Conservation (phyloP, 257 asterid genomes). For the Capsicum pubescens region DNA sequence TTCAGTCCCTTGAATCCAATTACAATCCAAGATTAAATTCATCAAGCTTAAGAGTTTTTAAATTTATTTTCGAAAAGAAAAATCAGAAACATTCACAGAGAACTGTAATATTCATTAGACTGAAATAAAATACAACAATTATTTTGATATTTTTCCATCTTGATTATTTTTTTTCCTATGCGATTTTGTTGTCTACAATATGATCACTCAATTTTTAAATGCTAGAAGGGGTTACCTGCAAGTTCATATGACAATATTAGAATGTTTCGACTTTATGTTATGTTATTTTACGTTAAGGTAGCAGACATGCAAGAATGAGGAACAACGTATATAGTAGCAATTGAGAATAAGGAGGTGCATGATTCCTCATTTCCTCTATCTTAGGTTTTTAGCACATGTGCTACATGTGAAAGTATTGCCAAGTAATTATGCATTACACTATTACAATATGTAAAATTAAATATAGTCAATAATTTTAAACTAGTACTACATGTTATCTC, state of each 20-base stretch:
- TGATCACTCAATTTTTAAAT: too few relatives aligned
- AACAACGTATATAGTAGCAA: not conserved
- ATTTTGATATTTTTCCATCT: too few relatives aligned
- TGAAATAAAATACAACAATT: too few relatives aligned
- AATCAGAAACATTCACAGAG: too few relatives aligned
- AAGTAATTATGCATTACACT: not conserved
- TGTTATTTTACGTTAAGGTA: not conserved
- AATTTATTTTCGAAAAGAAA: too few relatives aligned
- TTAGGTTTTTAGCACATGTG: conserved; percentile 12
- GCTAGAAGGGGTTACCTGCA: too few relatives aligned
- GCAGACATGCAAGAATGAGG: not conserved
- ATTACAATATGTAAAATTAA: not conserved
- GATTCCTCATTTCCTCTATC: not conserved
- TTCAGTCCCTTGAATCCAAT: too few relatives aligned
- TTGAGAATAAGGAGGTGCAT: not conserved
- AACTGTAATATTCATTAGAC: too few relatives aligned
- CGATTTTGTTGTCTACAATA: too few relatives aligned
- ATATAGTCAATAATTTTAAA: not conserved
- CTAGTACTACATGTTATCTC: not conserved
- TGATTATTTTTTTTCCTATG: too few relatives aligned
- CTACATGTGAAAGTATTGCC: conserved; percentile 15
- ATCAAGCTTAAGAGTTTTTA: too few relatives aligned
- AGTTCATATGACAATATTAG: not conserved
- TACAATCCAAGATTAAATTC: too few relatives aligned
- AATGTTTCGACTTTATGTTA: not conserved